Evolutionary conservation across 768 basidiomycete genomes (phyloP).

Genomic region (Daedaleopsis sinensis): DNA sequence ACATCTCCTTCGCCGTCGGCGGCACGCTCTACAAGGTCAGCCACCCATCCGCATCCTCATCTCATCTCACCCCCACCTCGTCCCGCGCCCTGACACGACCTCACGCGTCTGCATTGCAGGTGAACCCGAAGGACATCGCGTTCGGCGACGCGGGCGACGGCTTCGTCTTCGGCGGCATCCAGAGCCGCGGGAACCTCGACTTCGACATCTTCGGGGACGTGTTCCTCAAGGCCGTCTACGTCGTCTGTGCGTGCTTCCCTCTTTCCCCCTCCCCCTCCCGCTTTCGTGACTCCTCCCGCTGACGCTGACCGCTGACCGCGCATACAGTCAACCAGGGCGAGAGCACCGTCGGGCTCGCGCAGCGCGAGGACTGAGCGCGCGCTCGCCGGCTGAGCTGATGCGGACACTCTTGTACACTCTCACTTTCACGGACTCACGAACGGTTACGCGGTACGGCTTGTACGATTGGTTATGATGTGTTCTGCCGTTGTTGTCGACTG

Average conservation of each 20-base stretch:
- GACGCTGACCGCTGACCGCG: neutral
- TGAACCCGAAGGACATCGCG: conserved; percentile 29
- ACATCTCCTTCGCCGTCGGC: conserved; percentile 38
- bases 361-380: conserved; percentile 26
- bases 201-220: conserved; percentile 39
- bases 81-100: neutral
- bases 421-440: neutral
- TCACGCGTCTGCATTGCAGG: neutral
- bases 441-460: neutral
- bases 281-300: too few relatives aligned
- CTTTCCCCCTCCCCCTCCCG: too few relatives aligned
- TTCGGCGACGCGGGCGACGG: conserved; percentile 32
- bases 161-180: conserved; percentile 33
- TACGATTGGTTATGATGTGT: too few relatives aligned
- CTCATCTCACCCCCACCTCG: too few relatives aligned
- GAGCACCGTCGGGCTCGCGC: conserved; percentile 31
- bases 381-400: neutral
- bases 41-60: too few relatives aligned
- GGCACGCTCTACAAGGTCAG: conserved; percentile 33
- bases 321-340: conserved; percentile 31
- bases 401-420: too few relatives aligned
- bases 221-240: conserved; percentile 37
- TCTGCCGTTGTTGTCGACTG: too few relatives aligned
- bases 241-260: conserved; percentile 32
- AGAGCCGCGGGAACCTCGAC: conserved; percentile 34